Evolutionary conservation across 306 rosid genomes (phyloP).

Genomic region (Rosa lucieae): DNA sequence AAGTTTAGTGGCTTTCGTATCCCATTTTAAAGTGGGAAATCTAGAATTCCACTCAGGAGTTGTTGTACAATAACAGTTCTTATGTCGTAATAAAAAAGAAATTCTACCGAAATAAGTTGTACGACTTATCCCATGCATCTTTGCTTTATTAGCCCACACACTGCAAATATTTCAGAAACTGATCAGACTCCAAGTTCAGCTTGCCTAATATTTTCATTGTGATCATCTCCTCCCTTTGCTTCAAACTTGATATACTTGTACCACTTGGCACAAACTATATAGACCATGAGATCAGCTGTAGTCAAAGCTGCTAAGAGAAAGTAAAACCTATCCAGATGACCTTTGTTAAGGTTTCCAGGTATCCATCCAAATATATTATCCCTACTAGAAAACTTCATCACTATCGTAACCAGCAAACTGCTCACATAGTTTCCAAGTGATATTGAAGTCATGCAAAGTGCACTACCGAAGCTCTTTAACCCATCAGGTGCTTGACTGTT

Average conservation of each 20-base stretch:
- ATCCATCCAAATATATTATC: constrained; percentile 71
- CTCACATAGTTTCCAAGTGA: constrained; percentile 77
- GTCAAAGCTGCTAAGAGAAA: constrained; percentile 74
- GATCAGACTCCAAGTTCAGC: constrained; percentile 6
- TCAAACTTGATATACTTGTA: constrained; percentile 65
- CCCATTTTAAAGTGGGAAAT: no score
- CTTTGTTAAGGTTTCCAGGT: constrained; percentile 64
- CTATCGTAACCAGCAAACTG: constrained; percentile 61
- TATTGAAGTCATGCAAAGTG: constrained; percentile 80
- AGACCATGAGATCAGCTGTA: constrained; percentile 45
- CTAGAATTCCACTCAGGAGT: no score
- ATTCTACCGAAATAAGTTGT: no score
- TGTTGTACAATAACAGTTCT: no score
- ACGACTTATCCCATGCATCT: no score
- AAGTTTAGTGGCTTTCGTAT: no score
- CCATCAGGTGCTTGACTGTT: constrained; percentile 77
- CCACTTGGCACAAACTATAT: constrained; percentile 62
- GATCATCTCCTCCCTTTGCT: constrained; percentile 28
- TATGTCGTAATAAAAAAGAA: no score
- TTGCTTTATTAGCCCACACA: no score
- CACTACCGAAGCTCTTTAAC: constrained; percentile 79
- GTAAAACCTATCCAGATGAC: constrained; percentile 66
- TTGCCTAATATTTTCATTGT: neutral
- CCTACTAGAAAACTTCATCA: constrained; percentile 57
- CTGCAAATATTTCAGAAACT: neutral